phyloP scores from a whole-genome alignment of 2,329 filamentous ascomycete genomes.

The Thermothelomyces thermophilus region DNA sequence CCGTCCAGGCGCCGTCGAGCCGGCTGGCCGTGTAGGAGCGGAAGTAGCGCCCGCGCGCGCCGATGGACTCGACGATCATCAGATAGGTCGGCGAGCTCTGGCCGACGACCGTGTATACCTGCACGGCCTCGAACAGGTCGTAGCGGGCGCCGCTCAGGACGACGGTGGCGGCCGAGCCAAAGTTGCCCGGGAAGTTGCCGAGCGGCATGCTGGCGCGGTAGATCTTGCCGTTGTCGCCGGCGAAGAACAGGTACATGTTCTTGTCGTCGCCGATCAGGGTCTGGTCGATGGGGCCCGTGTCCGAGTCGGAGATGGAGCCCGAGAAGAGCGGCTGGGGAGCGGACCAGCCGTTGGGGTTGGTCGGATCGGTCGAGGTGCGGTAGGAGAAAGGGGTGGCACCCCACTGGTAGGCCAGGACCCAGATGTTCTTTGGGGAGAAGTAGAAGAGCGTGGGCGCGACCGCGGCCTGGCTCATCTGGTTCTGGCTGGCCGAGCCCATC shows the following conservation, averaged over 20 bases:
- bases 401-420: constrained; percentile 60
- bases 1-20: constrained; percentile 51
- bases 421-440: constrained; percentile 54
- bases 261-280: constrained; percentile 54
- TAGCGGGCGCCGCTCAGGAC: constrained; percentile 47
- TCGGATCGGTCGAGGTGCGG: constrained; percentile 51
- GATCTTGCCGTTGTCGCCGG: constrained; percentile 59
- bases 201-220: constrained; percentile 59
- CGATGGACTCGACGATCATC: constrained; percentile 60
- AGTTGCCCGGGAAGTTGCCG: constrained; percentile 53
- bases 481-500: constrained; percentile 48
- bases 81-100: constrained; percentile 51
- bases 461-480: constrained; percentile 37
- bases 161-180: constrained; percentile 45
- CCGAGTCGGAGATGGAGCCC: constrained; percentile 44
- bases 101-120: constrained; percentile 56
- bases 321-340: constrained; percentile 48
- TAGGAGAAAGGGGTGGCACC: constrained; percentile 54
- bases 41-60: constrained; percentile 54
- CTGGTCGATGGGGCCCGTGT: constrained; percentile 55
- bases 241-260: constrained; percentile 63
- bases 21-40: constrained; percentile 58
- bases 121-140: constrained; percentile 60
- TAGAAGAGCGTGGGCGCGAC: constrained; percentile 59
- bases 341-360: constrained; percentile 52